Evolutionary conservation across 768 basidiomycete species (phyloP).

Genomic region (Termitomyces sp.): DNA sequence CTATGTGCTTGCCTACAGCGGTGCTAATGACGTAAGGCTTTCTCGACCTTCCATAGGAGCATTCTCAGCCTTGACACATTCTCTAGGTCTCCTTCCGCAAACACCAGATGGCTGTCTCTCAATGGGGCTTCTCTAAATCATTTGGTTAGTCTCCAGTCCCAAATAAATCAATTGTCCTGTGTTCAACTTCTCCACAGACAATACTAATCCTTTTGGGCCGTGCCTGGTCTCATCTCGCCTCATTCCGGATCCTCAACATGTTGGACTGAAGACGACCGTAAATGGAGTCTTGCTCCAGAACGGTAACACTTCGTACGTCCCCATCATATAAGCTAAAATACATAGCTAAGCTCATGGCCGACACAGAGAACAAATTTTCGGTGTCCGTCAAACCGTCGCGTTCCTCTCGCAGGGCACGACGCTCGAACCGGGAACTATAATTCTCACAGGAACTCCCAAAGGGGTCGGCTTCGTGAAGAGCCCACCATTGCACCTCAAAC

Average conservation of each 20-base stretch:
- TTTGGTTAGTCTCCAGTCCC: constrained; percentile 53
- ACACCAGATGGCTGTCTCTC: constrained; percentile 76
- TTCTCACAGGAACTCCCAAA: constrained; percentile 80
- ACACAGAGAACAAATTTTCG: constrained; percentile 78
- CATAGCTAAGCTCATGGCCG: background rate
- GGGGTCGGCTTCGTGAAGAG: constrained; percentile 80
- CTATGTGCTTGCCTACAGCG: constrained; percentile 83
- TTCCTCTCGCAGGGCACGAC: constrained; percentile 86
- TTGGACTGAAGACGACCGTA: constrained; percentile 60
- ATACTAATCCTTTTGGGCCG: constrained; percentile 78
- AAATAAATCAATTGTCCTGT: background rate
- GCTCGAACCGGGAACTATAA: constrained; percentile 76
- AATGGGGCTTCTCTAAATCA: constrained; percentile 88
- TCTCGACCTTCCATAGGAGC: background rate
- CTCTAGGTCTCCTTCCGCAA: constrained; percentile 76
- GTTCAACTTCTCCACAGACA: constrained; percentile 36
- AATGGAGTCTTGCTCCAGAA: constrained; percentile 74
- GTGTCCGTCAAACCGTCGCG: constrained; percentile 70
- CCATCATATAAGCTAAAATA: background rate
- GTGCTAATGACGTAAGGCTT: constrained; percentile 65
- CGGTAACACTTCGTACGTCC: constrained; percentile 71
- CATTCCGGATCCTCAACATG: constrained; percentile 64
- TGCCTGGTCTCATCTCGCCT: constrained; percentile 67
- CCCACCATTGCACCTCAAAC: constrained; percentile 66
- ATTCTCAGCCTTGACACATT: background rate